phyloP scores from a whole-genome alignment of 148 eudicot species.

The Vaccinium myrtillus region DNA sequence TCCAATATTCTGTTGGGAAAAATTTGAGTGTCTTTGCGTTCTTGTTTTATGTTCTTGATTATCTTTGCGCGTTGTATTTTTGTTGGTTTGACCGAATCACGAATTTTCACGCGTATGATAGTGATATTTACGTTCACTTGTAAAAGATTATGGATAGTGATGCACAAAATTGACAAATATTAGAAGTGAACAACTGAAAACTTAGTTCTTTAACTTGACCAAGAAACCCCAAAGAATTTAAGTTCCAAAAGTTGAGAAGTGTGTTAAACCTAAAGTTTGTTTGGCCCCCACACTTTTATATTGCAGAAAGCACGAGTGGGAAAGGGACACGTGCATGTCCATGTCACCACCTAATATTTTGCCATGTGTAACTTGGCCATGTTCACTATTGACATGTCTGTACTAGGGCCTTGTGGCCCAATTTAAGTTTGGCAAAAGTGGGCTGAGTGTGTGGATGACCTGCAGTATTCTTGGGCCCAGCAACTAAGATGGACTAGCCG shows the following conservation, averaged over 20 bases:
- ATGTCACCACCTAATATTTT: background rate
- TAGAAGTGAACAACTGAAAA: background rate
- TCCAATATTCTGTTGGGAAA: too few species aligned
- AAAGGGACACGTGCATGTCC: background rate
- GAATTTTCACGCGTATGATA: background rate
- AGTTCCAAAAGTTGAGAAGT: conserved; percentile 5
- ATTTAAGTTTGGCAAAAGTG: background rate
- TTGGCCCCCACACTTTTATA: background rate
- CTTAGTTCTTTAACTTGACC: background rate
- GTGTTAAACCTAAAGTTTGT: background rate
- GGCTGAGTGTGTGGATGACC: background rate
- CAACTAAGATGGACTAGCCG: too few species aligned
- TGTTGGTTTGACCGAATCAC: too few species aligned
- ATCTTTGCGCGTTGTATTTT: too few species aligned
- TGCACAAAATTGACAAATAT: background rate
- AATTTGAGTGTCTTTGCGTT: too few species aligned
- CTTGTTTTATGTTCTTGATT: too few species aligned
- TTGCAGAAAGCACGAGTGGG: background rate
- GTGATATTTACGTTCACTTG: background rate
- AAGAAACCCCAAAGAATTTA: background rate
- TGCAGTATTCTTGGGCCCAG: background rate
- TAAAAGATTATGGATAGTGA: background rate
- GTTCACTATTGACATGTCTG: background rate
- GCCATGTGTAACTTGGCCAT: background rate
- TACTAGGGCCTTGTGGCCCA: background rate